Evolutionary conservation across 2,329 filamentous ascomycete species (phyloP), one percentile per base, ranked within the genome.

Genomic region (Pseudogymnoascus pannorum): DNA sequence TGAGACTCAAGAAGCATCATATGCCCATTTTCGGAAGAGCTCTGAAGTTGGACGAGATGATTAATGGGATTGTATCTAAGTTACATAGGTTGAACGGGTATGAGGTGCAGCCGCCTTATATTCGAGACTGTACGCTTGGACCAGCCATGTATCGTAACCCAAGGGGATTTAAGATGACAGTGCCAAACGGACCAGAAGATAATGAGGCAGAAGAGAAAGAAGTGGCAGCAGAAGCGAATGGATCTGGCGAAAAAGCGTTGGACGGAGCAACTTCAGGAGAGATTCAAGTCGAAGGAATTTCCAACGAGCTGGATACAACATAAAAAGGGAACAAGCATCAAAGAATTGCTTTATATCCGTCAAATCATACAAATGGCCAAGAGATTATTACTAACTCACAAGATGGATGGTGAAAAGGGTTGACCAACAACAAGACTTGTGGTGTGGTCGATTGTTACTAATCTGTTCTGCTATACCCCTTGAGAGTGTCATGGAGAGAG

Each of bases 131-230:
- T 38, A 36, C n/a, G 11, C 48, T 60, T 26, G 31, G 29, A n/a
- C 61, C 58, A 2, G 16, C 62, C n/a, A 9, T 42, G 14, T 64
- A 62, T 24, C 59, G 58, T 7, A 60, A 59, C 2, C 63, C 62
- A 8, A 58, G 63, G 4, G 40, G 20, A 26, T 7, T 20, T 26
- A 35, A 58, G 42, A 5, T 9, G 38, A 2, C 58, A 64, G 11
- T 38, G n/a, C 42, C 48, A 38, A 14, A 20, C 35, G 12, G 38
- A 6, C n/a, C n/a, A n/a, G n/a, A 29, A 29, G 26, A 29, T 4
- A 29, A 29, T 7, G 26, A 29, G 26, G 26, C 26, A 4, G 26
- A 29, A 29, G 26, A 4, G 4, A 29, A 29, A 29, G 26, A n/a
- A n/a, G n/a, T n/a, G n/a, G n/a, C n/a, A n/a, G n/a, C n/a, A n/a